Evolutionary conservation across 2,329 filamentous ascomycete genomes (phyloP).

Genomic region (Epichloe coenophiala): DNA sequence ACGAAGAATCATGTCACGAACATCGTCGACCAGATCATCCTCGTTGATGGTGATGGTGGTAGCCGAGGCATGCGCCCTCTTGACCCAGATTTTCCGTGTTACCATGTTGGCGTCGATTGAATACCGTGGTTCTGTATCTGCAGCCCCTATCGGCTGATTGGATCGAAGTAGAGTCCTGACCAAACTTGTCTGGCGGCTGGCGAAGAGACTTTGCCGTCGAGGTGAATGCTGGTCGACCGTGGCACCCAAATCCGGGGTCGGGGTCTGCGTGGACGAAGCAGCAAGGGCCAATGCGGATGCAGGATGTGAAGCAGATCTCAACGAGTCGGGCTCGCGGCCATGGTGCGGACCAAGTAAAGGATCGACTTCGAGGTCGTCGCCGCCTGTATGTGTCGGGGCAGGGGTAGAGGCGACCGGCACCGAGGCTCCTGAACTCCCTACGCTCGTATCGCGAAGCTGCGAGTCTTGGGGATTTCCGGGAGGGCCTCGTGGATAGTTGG

Average conservation of each 20-base stretch:
- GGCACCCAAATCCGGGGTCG: slow-evolving; percentile 8
- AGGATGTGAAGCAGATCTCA: slow-evolving; percentile 14
- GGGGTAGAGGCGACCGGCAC: slow-evolving; percentile 4
- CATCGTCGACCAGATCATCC: slow-evolving; percentile 87
- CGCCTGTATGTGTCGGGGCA: slow-evolving; percentile 8
- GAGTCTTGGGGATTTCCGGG: neutral
- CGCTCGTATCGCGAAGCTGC: neutral
- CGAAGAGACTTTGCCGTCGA: slow-evolving; percentile 20
- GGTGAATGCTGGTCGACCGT: slow-evolving; percentile 9
- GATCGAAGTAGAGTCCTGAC: slow-evolving; percentile 19
- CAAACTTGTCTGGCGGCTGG: slow-evolving; percentile 24
- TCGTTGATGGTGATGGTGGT: slow-evolving; percentile 77
- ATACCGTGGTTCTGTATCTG: slow-evolving; percentile 10
- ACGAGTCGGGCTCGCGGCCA: slow-evolving; percentile 14
- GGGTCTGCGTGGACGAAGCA: neutral
- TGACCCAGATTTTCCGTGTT: slow-evolving; percentile 87
- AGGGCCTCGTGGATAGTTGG: neutral
- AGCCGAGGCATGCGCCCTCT: slow-evolving; percentile 69
- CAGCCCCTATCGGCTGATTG: slow-evolving; percentile 8
- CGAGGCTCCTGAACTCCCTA: neutral
- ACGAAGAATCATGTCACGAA: slow-evolving; percentile 78
- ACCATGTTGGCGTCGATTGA: slow-evolving; percentile 39
- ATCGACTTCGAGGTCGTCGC: slow-evolving; percentile 8
- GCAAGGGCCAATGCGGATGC: slow-evolving; percentile 11
- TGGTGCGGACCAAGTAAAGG: slow-evolving; percentile 2